These are phyloP conservation scores for Tricholoma furcatifolium DNA, from an alignment of 768 basidiomycete genomes.

Conservation along the genomic window DNA sequence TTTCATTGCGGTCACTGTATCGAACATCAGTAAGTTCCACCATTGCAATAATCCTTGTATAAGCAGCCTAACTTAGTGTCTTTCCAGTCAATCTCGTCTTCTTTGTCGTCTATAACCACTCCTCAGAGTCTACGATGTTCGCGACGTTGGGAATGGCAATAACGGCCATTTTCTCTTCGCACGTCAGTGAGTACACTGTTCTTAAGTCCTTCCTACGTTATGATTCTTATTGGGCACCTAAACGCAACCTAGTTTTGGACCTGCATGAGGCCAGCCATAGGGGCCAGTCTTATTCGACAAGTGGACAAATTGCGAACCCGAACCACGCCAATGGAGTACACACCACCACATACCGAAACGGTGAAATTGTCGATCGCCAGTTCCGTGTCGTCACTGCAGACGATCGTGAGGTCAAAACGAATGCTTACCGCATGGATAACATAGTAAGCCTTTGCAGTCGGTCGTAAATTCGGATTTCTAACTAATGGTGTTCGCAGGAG, in stretches of 20 bases:
- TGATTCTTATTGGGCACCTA: too few relatives aligned
- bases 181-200: slow-evolving; percentile 15
- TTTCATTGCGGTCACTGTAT: slow-evolving; percentile 17
- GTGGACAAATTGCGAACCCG: slow-evolving; percentile 2
- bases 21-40: slow-evolving; percentile 16
- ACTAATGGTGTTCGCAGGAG: slow-evolving; percentile 6
- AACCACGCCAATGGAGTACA: slow-evolving; percentile 11
- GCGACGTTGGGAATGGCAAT: slow-evolving; percentile 21
- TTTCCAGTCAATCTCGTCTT: slow-evolving; percentile 19
- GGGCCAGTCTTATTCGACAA: slow-evolving; percentile 6
- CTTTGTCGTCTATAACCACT: slow-evolving; percentile 18
- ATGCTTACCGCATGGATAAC: slow-evolving; percentile 14
- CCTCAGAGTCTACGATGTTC: slow-evolving; percentile 20
- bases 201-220: not conserved
- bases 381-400: slow-evolving; percentile 9
- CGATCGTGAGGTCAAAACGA: slow-evolving; percentile 8
- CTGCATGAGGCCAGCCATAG: slow-evolving; percentile 11
- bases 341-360: slow-evolving; percentile 13
- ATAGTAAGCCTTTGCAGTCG: slow-evolving; percentile 1
- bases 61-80: not conserved
- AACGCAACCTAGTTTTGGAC: slow-evolving; percentile 11
- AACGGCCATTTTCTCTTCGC: slow-evolving; percentile 18
- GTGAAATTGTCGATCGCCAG: slow-evolving; percentile 14
- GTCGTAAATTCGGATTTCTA: not conserved
- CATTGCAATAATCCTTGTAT: not conserved